Base-by-base conservation (phyloP, 2,329 filamentous ascomycete species). In the Monosporascus cannonballus region DNA sequence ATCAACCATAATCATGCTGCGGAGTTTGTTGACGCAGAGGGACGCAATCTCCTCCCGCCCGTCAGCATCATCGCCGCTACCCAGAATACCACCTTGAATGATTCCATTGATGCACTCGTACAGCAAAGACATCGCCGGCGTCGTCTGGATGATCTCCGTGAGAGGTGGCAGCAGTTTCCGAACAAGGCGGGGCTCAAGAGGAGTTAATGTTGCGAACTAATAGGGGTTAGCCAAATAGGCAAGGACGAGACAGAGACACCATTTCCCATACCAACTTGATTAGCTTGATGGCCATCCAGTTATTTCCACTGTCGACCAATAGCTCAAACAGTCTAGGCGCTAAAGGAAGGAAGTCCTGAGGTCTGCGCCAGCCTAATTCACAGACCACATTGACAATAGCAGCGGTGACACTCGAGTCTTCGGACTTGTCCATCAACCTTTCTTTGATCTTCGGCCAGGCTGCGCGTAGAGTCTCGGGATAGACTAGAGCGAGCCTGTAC, bases 261-360 rank as follows among this genome's bases (percentile, higher is more conserved):
- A 69, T 60, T 37, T 17, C 18, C 7, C 82, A 60, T 69, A 93
- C 90, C 57, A 99, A 80, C 73, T 99, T 99, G 69, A 99, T 97
- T 57, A 99, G 83, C 69, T 99, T 99, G 68, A 99, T 99, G 54
- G 92, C 92, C 93, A 99, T 97, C 94, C 94, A 99, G 71, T 99
- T 99, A 71, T 99, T 97, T 38, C 88, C 88, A 52, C 91, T 87
- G 55, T 95, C 88, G 14, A 96, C 92, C 25, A 99, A 76, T 18
- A 99, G 78, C 66, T 96, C 92, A 64, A 97, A 99, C 25, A 99
- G 73, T 54, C 94, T 81, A 8, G 94, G 94, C 0, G 94, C 94
- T 30, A 99, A 77, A 15, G 94, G 90, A 30, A 99, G 76, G 62
- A 97, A 97, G 70, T 99, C 94, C 60, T 93, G 87, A 4, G 94